Conservation (phyloP, 179 eudicot species). For the Nepenthes alata region DNA sequence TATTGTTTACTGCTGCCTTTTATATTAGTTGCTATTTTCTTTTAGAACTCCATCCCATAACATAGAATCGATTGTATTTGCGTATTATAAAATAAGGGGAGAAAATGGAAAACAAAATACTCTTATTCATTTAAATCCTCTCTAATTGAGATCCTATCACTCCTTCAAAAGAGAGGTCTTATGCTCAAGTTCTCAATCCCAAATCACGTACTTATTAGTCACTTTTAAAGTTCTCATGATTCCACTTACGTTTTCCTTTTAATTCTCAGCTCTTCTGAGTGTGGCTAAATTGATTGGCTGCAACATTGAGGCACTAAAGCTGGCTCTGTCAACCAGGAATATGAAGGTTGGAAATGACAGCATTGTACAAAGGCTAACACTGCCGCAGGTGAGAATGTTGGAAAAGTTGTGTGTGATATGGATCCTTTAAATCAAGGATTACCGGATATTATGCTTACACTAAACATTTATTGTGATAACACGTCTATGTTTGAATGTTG, state of each 20-base stretch:
- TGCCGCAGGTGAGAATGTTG: slow-evolving; percentile 53
- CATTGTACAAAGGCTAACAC: slow-evolving; percentile 71
- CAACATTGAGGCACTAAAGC: slow-evolving; percentile 45
- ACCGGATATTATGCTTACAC: background rate
- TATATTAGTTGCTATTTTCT: no score
- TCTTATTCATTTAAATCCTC: no score
- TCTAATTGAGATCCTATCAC: no score
- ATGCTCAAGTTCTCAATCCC: no score
- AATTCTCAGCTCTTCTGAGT: slow-evolving; percentile 56
- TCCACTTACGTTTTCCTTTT: slow-evolving; percentile 5
- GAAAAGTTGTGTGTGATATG: background rate
- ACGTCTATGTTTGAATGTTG: no score
- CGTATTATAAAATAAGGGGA: no score
- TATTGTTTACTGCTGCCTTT: no score
- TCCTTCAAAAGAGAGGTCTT: no score
- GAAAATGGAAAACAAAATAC: no score
- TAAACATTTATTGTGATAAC: background rate
- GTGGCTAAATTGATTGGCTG: slow-evolving; percentile 82
- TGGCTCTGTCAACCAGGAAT: slow-evolving; percentile 71
- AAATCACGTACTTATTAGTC: no score
- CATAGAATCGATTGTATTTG: no score
- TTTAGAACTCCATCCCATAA: no score
- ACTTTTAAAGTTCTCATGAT: background rate
- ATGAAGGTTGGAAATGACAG: slow-evolving; percentile 71
- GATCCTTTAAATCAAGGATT: background rate